Conservation (phyloP, 2,329 filamentous ascomycete genomes). For the Thielaviopsis ethacetica region DNA sequence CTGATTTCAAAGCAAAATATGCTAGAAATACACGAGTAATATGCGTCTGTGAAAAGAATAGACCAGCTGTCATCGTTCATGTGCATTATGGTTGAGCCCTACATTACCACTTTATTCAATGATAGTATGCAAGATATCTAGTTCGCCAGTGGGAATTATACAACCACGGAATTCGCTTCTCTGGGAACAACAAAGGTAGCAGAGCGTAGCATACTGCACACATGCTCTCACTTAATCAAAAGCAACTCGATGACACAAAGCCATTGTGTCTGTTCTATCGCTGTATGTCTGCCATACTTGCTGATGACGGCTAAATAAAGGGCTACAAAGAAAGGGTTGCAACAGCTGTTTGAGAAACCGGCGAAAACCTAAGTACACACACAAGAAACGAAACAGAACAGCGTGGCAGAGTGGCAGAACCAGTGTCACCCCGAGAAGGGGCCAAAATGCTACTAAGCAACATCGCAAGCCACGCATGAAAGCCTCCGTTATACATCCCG, state of each 20-base stretch:
- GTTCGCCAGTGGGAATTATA: background rate
- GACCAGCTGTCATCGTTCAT: background rate
- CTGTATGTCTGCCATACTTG: background rate
- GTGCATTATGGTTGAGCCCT: background rate
- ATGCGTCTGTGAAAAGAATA: background rate
- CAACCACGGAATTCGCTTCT: background rate
- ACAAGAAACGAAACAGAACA: background rate
- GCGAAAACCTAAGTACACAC: background rate
- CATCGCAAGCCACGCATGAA: background rate
- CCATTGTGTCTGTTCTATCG: background rate
- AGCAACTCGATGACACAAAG: no score
- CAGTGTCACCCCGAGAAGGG: background rate
- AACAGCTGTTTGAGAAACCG: background rate
- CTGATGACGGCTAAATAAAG: no score
- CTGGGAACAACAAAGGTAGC: background rate
- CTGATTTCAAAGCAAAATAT: background rate
- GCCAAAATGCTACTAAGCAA: background rate
- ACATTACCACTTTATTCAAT: background rate
- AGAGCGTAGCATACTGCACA: no score
- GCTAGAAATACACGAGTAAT: background rate
- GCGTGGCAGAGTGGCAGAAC: background rate
- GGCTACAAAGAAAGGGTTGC: background rate
- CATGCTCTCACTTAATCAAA: background rate
- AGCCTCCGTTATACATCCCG: background rate
- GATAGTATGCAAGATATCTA: background rate